phyloP scores from a whole-genome alignment of 371 early-diverging fungal genomes.

The Mucor indicus region DNA sequence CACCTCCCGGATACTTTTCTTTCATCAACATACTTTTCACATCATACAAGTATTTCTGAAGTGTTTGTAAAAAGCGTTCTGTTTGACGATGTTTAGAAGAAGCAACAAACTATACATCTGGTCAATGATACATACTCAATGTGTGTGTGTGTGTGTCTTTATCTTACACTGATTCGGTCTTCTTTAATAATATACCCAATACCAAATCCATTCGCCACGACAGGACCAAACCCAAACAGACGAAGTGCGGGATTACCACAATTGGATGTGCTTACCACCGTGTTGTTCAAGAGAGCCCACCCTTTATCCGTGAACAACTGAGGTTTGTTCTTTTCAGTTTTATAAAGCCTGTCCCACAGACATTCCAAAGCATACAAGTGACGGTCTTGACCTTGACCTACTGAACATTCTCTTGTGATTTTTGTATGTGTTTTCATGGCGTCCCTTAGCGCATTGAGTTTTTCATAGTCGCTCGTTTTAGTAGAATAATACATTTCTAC shows the following conservation, averaged over 20 bases:
- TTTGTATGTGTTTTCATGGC: conserved; percentile 70
- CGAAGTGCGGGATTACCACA: conserved; percentile 81
- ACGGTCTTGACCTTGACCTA: conserved; percentile 82
- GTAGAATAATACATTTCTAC: conserved; percentile 69
- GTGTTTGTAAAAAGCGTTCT: conserved; percentile 42
- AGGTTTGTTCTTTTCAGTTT: conserved; percentile 60
- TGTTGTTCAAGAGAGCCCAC: conserved; percentile 61
- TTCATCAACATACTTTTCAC: conserved; percentile 37
- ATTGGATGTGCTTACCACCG: conserved; percentile 85
- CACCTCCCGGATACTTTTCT: conserved; percentile 48
- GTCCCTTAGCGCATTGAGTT: conserved; percentile 49
- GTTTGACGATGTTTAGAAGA: conserved; percentile 62
- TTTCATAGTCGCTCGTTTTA: conserved; percentile 30
- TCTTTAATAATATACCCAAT: conserved; percentile 88
- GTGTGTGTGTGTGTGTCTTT: too few relatives aligned
- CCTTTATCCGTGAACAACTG: conserved; percentile 71
- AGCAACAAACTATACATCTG: conserved; percentile 39
- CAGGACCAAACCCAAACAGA: conserved; percentile 91
- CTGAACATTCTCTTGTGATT: conserved; percentile 71
- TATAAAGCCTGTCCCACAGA: conserved; percentile 42
- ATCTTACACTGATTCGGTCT: conserved; percentile 55
- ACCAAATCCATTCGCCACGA: conserved; percentile 89
- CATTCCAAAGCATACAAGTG: conserved; percentile 80
- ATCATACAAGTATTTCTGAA: conserved; percentile 43
- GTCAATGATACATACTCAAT: too few relatives aligned